Evolutionary conservation across 768 basidiomycete genomes (phyloP), one percentile per base, ranked within the genome.

Genomic region (Lactarius hengduanensis): DNA sequence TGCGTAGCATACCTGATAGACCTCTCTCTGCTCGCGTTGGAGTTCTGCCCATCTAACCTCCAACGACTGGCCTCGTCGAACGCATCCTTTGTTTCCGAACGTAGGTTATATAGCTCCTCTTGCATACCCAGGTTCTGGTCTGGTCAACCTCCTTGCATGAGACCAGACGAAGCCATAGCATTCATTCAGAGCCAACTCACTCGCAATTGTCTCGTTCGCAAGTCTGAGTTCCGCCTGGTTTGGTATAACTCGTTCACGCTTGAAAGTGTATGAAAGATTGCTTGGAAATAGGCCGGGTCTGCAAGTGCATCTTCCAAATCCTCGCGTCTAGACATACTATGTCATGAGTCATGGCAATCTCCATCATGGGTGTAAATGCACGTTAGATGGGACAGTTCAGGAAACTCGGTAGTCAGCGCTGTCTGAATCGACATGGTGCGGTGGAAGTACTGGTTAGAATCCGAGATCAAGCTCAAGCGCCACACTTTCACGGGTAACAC

Each of bases 281-380:
- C 91, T 74, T 96, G 90, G 70, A 96, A 95, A 75, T 95, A 95
- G 18, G 79, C 78, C 0, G 88, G 89, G 74, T 97, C 92, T 16
- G 83, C 81, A 26, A 97, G 78, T 5, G 97, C 79, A 73, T 96
- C 94, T 75, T 97, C 92, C n/a, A 98, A 82, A 72, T 95, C 94
- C 70, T 92, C 89, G 59, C 91, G 86, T 70, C 94, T 95, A 72
- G n/a, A 57, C 16, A 32, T 54, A 50, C 15, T 45, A 6, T 59
- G 22, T n/a, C 20, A 20, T 66, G 63, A 57, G 55, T 28, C 4
- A 62, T 28, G 32, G 41, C 4, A 47, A 26, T 10, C 20, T 18
- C 30, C 54, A 50, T 57, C 20, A 67, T 56, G 4, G 20, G 18
- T 20, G 53, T 26, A 38, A n/a, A 30, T 36, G 58, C 77, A 91